Evolutionary conservation across 2,329 filamentous ascomycete species (phyloP).

Genomic region (Nannizzia gypsea): DNA sequence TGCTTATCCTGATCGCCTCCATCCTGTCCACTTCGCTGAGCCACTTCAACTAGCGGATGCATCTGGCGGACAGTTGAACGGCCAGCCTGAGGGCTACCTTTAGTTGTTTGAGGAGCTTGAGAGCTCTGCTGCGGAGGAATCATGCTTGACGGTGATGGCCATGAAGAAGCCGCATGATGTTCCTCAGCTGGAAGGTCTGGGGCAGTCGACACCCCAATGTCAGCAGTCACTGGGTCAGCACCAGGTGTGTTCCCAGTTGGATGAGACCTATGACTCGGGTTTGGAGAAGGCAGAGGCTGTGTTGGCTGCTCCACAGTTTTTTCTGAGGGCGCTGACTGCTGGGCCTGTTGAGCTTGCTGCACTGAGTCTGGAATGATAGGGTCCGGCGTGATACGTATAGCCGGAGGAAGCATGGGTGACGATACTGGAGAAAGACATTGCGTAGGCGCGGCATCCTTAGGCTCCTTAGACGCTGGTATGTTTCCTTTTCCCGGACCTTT

Average conservation of each 20-base stretch:
- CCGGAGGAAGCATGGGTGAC: background rate
- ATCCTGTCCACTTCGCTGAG: background rate
- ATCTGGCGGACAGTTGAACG: background rate
- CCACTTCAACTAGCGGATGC: background rate
- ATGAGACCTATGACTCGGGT: slow-evolving; percentile 2
- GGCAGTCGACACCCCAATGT: background rate
- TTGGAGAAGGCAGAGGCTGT: slow-evolving; percentile 6
- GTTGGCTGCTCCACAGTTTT: background rate
- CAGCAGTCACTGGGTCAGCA: background rate
- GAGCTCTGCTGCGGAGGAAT: background rate
- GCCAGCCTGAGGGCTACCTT: background rate
- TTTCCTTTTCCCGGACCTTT: background rate
- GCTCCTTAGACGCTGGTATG: background rate
- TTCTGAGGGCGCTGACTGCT: background rate
- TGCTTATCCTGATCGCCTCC: background rate
- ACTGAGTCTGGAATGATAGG: background rate
- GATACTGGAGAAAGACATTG: background rate
- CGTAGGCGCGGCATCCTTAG: background rate
- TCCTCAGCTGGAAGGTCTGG: background rate
- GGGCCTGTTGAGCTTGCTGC: background rate
- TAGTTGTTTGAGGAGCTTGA: background rate
- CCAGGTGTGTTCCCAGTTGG: background rate
- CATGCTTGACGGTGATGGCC: background rate
- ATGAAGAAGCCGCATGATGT: background rate
- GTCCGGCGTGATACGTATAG: background rate